Evolutionary conservation across 208 protist species (phyloP).

Genomic region (Acanthamoeba royreba): DNA sequence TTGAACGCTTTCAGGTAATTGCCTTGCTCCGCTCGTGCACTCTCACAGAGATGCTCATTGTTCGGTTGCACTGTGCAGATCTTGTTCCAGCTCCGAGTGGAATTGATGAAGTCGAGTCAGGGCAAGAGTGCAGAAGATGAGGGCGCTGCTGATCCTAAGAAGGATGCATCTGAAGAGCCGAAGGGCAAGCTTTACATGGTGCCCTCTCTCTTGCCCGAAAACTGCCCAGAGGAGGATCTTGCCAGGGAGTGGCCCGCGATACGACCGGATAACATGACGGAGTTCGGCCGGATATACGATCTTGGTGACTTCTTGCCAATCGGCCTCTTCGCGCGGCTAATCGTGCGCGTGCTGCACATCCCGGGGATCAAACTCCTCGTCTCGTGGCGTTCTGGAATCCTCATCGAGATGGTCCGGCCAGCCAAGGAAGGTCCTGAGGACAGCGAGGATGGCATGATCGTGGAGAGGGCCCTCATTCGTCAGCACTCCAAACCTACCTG

Average conservation of each 20-base stretch:
- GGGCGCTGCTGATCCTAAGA: not conserved
- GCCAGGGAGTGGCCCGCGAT: not conserved
- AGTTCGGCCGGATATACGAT: constrained; percentile 5
- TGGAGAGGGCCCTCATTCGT: not conserved
- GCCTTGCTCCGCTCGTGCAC: too few relatives aligned
- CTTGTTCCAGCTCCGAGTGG: not conserved
- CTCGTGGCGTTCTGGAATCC: not conserved
- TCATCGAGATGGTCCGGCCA: not conserved
- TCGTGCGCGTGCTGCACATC: constrained; percentile 12
- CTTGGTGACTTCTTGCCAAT: not conserved
- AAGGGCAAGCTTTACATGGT: not conserved
- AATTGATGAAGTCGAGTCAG: not conserved
- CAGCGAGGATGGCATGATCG: not conserved
- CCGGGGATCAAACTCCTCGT: not conserved
- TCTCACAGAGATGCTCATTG: not conserved
- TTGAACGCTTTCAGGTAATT: constrained; percentile 18
- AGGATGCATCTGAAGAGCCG: not conserved
- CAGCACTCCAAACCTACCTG: not conserved
- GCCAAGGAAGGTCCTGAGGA: not conserved
- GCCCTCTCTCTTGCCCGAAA: not conserved
- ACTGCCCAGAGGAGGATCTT: not conserved
- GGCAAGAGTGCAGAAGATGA: not conserved
- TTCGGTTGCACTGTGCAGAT: not conserved
- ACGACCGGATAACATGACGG: not conserved
- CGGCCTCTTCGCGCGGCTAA: constrained; percentile 2